Percentiles rank a stretch among this genome's conserved stretches.
Conservation (phyloP, 2,329 filamentous ascomycete species). For the Stachybotrys chlorohalonatus region DNA sequence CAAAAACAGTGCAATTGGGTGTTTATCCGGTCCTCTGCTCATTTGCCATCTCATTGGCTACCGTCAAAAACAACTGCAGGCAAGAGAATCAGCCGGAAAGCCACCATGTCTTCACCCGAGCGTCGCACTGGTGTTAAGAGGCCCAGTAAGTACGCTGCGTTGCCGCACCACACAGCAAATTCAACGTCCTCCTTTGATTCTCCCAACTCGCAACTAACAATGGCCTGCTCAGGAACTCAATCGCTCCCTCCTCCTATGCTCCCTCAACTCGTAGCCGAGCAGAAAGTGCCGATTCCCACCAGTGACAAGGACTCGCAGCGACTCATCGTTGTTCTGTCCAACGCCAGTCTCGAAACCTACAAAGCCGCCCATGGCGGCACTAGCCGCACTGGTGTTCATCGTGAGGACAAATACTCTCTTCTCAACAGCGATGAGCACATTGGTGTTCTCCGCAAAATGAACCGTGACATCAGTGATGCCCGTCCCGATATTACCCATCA, state of each 20-base stretch:
- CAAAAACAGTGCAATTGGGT: not conserved
- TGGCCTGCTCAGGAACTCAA: conserved; percentile 61
- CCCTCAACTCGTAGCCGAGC: conserved; percentile 87
- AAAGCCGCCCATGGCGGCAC: conserved; percentile 71
- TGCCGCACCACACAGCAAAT: not conserved
- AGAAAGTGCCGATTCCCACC: conserved; percentile 73
- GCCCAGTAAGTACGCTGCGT: conserved; percentile 25
- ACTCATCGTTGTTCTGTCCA: conserved; percentile 90
- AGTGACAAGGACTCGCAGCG: conserved; percentile 86
- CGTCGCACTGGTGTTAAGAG: conserved; percentile 31
- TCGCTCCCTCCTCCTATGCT: conserved; percentile 87
- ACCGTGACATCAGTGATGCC: conserved; percentile 94
- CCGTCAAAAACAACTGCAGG: too few relatives aligned
- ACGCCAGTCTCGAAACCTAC: conserved; percentile 96
- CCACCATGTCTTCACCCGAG: conserved; percentile 30
- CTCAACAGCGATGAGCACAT: conserved; percentile 99
- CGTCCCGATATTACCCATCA: conserved; percentile 97
- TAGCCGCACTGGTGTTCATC: conserved; percentile 53
- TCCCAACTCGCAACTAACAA: not conserved
- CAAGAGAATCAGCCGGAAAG: not conserved
- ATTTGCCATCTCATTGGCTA: too few relatives aligned
- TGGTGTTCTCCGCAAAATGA: conserved; percentile 99
- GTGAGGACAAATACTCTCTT: conserved; percentile 93
- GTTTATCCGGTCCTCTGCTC: too few relatives aligned
- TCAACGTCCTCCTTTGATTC: not conserved